Evolutionary conservation across 345 rosid species (phyloP).

Genomic region (Brassica incana): DNA sequence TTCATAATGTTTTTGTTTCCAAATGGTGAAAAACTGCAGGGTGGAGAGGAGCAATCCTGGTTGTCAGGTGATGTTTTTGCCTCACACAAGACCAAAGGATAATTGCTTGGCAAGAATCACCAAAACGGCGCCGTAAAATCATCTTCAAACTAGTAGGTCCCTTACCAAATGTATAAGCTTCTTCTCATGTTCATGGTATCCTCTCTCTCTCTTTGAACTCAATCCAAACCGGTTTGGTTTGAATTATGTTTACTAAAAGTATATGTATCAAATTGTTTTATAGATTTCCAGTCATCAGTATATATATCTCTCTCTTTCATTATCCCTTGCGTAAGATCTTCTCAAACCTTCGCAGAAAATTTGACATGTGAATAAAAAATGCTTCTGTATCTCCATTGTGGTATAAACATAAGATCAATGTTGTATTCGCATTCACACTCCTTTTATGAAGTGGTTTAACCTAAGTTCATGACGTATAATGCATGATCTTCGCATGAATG

Average conservation of each 20-base stretch:
- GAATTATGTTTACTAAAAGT: constrained; percentile 3
- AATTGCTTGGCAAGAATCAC: constrained; percentile 43
- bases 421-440: not conserved
- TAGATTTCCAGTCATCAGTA: not conserved
- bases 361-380: not conserved
- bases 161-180: constrained; percentile 1
- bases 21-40: constrained; percentile 11
- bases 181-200: constrained; percentile 19
- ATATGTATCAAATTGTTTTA: not conserved
- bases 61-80: constrained; percentile 38
- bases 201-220: constrained; percentile 1
- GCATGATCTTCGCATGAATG: not conserved
- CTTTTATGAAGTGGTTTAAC: not conserved
- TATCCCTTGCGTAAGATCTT: not conserved
- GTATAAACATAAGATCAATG: not conserved
- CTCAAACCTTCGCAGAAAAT: not conserved
- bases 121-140: constrained; percentile 22
- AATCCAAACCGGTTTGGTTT: constrained; percentile 16
- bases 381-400: not conserved
- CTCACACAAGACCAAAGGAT: constrained; percentile 40
- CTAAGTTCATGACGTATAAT: not conserved
- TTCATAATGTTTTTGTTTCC: not conserved
- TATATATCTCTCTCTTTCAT: not conserved
- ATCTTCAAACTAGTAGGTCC: constrained; percentile 19
- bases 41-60: constrained; percentile 36